Evolutionary conservation across 1,284 basidiomycete species (phyloP).

Genomic region (Kalmanozyma brasiliensis): DNA sequence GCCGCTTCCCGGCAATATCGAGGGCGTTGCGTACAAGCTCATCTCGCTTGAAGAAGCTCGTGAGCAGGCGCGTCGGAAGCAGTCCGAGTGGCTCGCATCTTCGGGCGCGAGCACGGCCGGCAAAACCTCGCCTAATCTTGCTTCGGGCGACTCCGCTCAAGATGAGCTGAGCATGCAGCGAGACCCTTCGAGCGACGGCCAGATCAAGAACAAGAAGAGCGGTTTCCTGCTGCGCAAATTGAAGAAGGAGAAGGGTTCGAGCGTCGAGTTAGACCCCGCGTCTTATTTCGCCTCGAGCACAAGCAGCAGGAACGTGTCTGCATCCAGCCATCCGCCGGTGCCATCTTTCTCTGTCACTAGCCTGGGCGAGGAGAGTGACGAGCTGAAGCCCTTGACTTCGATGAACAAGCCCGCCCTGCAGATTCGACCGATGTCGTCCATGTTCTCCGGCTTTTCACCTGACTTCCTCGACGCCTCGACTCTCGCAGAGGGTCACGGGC

Average conservation of each 20-base stretch:
- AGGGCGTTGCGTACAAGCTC: constrained; percentile 61
- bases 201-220: constrained; percentile 61
- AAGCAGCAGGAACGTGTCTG: constrained; percentile 25
- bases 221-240: constrained; percentile 55
- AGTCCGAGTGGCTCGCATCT: constrained; percentile 45
- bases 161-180: constrained; percentile 32
- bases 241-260: constrained; percentile 55
- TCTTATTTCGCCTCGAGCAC: constrained; percentile 33
- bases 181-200: constrained; percentile 23
- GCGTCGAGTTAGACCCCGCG: constrained; percentile 36
- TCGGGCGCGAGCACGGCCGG: constrained; percentile 7
- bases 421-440: constrained; percentile 54
- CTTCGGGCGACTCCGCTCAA: constrained; percentile 12
- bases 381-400: constrained; percentile 15
- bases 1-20: constrained; percentile 45
- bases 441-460: constrained; percentile 54
- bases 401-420: constrained; percentile 48
- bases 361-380: constrained; percentile 26
- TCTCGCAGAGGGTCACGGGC: constrained; percentile 28
- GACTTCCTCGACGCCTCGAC: constrained; percentile 50
- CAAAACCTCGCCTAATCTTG: constrained; percentile 19
- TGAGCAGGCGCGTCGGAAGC: constrained; percentile 45
- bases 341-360: constrained; percentile 46
- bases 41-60: constrained; percentile 59
- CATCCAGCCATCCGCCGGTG: constrained; percentile 32